Evolutionary conservation across 768 basidiomycete genomes (phyloP).

Genomic region (Phanerochaete sordida): DNA sequence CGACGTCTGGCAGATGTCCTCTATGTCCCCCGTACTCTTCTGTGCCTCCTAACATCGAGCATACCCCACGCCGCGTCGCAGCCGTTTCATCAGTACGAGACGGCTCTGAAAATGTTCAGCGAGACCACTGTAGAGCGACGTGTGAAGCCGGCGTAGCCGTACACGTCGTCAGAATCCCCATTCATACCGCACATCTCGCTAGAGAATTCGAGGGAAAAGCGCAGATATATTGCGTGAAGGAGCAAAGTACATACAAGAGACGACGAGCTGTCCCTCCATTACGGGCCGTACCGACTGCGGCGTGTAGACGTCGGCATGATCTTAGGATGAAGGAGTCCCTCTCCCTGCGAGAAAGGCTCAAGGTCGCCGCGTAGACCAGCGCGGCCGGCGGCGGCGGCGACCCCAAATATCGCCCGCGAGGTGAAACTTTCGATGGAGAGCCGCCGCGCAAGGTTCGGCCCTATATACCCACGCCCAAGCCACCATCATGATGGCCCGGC

Average conservation of each 20-base stretch:
- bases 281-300: slow-evolving; percentile 61
- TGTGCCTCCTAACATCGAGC: no score
- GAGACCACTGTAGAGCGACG: no score
- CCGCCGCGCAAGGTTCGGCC: background rate
- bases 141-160: no score
- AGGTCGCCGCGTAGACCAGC: slow-evolving; percentile 38
- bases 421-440: slow-evolving; percentile 65
- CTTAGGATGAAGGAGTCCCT: slow-evolving; percentile 60
- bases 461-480: slow-evolving; percentile 21
- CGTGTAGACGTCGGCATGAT: slow-evolving; percentile 45
- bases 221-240: background rate
- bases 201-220: no score
- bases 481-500: slow-evolving; percentile 31
- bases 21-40: no score
- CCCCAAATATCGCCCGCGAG: slow-evolving; percentile 74
- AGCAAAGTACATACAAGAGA: background rate
- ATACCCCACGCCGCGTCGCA: no score
- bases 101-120: no score
- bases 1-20: no score
- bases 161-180: no score
- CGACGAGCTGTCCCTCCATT: slow-evolving; percentile 28
- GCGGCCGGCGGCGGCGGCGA: slow-evolving; percentile 27
- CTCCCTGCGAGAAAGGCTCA: slow-evolving; percentile 61
- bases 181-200: no score
- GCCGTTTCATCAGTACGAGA: no score